phyloP scores from a whole-genome alignment of 441 rosid species.

The Iberis amara region DNA sequence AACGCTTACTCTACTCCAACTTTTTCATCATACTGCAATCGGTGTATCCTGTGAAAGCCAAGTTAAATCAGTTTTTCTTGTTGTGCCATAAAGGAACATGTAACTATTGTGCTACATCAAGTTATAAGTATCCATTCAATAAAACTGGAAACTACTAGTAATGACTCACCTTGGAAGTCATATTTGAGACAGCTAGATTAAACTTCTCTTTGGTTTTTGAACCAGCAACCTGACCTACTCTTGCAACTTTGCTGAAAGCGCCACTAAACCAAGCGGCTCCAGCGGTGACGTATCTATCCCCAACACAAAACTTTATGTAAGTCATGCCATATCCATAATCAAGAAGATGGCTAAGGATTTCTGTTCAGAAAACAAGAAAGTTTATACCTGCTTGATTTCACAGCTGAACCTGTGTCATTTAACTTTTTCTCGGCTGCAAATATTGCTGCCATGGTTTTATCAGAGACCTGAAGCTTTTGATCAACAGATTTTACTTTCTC shows the following conservation, averaged over 20 bases:
- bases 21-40: slow-evolving; percentile 46
- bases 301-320: slow-evolving; percentile 3
- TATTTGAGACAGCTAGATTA: slow-evolving; percentile 67
- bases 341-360: too few species aligned
- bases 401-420: slow-evolving; percentile 91
- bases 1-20: slow-evolving; percentile 11
- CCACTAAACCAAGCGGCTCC: slow-evolving; percentile 95
- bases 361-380: too few species aligned
- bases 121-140: too few species aligned
- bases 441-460: slow-evolving; percentile 97
- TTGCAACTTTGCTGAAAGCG: slow-evolving; percentile 77
- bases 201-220: slow-evolving; percentile 86
- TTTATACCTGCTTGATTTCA: slow-evolving; percentile 82
- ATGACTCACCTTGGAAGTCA: slow-evolving; percentile 68
- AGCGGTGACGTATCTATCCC: slow-evolving; percentile 66
- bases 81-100: neutral
- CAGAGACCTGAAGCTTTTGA: slow-evolving; percentile 88
- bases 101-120: neutral
- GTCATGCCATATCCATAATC: too few species aligned
- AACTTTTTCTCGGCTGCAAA: slow-evolving; percentile 92
- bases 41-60: slow-evolving; percentile 59
- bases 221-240: slow-evolving; percentile 84
- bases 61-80: too few species aligned
- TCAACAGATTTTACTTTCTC: slow-evolving; percentile 95
- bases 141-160: too few species aligned